phyloP scores from a whole-genome alignment of 495 filamentous ascomycete genomes.

The Podospora tetraspora region DNA sequence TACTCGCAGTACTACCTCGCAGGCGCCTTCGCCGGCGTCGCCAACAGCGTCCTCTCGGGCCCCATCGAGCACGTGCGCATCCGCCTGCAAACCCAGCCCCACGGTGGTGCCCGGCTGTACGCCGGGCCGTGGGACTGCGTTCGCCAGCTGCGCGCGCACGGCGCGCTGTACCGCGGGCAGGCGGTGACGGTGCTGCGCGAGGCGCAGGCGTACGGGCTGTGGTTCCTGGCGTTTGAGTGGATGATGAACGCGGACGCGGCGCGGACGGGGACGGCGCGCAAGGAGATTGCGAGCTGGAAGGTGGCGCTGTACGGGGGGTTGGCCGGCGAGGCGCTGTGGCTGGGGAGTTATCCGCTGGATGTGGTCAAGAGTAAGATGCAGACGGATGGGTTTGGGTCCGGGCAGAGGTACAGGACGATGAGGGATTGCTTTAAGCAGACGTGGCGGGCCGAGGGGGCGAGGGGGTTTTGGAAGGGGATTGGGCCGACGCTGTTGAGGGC shows the following conservation, averaged over 20 bases:
- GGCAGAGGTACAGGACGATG: conserved; percentile 72
- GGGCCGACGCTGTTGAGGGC: conserved; percentile 90
- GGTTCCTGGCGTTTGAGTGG: conserved; percentile 94
- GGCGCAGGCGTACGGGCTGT: conserved; percentile 88
- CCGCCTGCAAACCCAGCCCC: conserved; percentile 94
- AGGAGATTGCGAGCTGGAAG: conserved; percentile 75
- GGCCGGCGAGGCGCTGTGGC: conserved; percentile 90
- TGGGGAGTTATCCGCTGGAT: conserved; percentile 90
- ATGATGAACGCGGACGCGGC: conserved; percentile 85
- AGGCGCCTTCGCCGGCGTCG: conserved; percentile 86
- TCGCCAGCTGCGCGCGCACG: conserved; percentile 65
- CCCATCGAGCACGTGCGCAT: conserved; percentile 98
- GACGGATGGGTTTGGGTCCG: conserved; percentile 73
- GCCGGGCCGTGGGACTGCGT: conserved; percentile 84
- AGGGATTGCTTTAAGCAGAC: conserved; percentile 85
- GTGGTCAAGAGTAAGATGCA: conserved; percentile 99
- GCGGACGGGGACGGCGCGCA: conserved; percentile 65
- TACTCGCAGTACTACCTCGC: conserved; percentile 86
- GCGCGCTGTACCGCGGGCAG: conserved; percentile 79
- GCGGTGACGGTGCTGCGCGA: conserved; percentile 82
- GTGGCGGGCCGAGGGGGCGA: conserved; percentile 65
- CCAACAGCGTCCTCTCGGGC: conserved; percentile 81
- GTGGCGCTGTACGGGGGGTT: conserved; percentile 89
- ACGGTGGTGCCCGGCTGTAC: conserved; percentile 73
- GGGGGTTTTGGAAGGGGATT: conserved; percentile 95